These are phyloP conservation scores for Euryodendron excelsum DNA, from an alignment of 148 eudicot species.

Conservation along the genomic window DNA sequence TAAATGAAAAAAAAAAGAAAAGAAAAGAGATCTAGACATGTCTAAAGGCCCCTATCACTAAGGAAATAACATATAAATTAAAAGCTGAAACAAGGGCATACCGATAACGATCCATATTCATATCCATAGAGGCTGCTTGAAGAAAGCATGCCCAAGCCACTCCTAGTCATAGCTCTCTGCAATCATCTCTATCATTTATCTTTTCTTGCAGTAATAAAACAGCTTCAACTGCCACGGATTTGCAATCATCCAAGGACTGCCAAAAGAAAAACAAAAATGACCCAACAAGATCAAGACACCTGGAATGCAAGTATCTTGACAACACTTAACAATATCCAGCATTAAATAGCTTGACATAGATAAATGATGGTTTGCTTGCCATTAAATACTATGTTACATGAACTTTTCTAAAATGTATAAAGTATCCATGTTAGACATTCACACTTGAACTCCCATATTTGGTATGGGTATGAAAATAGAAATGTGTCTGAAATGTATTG, in stretches of 20 bases:
- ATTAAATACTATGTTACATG: background rate
- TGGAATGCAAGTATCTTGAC: background rate
- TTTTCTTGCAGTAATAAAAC: constrained; percentile 86
- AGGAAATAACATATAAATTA: constrained; percentile 15
- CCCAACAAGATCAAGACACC: constrained; percentile 8
- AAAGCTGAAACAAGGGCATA: constrained; percentile 29
- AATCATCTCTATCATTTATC: constrained; percentile 82
- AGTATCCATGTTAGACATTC: too few species aligned
- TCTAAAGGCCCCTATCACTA: background rate
- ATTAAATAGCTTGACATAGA: background rate
- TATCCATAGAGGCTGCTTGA: constrained; percentile 55
- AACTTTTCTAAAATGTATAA: too few species aligned
- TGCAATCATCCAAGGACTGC: constrained; percentile 76
- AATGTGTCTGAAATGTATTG: too few species aligned
- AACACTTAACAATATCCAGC: background rate
- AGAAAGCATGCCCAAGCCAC: constrained; percentile 51
- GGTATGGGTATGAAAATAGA: too few species aligned
- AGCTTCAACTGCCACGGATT: constrained; percentile 90
- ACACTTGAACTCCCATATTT: too few species aligned
- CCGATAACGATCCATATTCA: constrained; percentile 73
- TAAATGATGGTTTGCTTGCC: background rate
- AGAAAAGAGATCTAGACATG: background rate
- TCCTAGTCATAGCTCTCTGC: constrained; percentile 55
- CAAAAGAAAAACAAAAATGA: constrained; percentile 10
- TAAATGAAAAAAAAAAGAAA: background rate